Evolutionary conservation across 441 rosid species (phyloP).

Genomic region (Erodium trifolium): DNA sequence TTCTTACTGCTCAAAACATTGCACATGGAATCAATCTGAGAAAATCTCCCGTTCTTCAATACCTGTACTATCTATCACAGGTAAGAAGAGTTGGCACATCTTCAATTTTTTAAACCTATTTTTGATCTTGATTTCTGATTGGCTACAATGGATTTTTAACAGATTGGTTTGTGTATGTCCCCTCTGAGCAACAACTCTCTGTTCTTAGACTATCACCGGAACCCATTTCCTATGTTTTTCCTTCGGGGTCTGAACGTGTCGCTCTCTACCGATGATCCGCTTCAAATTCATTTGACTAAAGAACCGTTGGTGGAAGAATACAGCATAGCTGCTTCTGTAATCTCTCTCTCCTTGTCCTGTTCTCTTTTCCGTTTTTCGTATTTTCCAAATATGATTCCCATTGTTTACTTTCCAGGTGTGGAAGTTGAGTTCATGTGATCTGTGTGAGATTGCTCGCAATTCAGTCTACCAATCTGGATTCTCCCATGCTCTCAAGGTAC

Average conservation of each 20-base stretch:
- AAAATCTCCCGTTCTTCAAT: constrained; percentile 98
- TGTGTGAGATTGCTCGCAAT: constrained; percentile 96
- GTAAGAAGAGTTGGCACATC: constrained; percentile 25
- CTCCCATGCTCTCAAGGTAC: constrained; percentile 94
- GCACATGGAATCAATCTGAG: constrained; percentile 96
- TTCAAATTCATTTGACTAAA: constrained; percentile 94
- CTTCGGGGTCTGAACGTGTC: constrained; percentile 92
- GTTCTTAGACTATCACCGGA: constrained; percentile 88
- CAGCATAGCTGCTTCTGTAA: constrained; percentile 99
- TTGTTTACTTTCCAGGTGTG: constrained; percentile 49
- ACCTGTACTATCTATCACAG: constrained; percentile 92
- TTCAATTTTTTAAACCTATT: too few species aligned
- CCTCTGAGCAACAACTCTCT: constrained; percentile 98
- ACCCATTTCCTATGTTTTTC: constrained; percentile 92
- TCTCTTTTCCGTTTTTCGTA: background rate
- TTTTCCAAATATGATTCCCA: background rate
- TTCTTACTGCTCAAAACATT: constrained; percentile 83
- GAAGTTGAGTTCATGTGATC: constrained; percentile 97
- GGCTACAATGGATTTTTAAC: constrained; percentile 18
- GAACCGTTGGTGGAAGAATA: constrained; percentile 97
- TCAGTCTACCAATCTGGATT: constrained; percentile 97
- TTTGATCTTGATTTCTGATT: constrained; percentile 13
- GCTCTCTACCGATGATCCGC: constrained; percentile 95
- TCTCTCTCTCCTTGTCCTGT: constrained; percentile 12
- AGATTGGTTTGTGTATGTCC: constrained; percentile 98